Conservation (phyloP, 768 basidiomycete species). For the Lentinula sp. region DNA sequence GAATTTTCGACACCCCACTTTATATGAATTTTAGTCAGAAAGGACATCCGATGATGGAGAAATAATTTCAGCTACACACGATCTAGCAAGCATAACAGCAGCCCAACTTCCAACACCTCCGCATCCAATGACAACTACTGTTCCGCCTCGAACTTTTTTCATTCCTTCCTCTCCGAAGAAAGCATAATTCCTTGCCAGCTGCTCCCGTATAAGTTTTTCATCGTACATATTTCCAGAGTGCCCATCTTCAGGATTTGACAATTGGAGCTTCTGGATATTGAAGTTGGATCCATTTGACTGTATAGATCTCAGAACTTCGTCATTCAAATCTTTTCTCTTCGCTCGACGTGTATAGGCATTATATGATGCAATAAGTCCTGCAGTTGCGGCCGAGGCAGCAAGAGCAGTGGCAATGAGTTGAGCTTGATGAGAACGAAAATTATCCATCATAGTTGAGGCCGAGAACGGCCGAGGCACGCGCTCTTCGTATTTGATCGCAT, state of each 20-base stretch:
- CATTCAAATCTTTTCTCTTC: constrained; percentile 48
- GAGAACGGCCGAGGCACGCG: not conserved
- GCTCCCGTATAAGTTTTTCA: constrained; percentile 81
- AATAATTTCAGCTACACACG: constrained; percentile 45
- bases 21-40: not conserved
- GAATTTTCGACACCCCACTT: constrained; percentile 71
- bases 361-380: constrained; percentile 53
- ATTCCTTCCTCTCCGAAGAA: constrained; percentile 92
- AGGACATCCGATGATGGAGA: no score
- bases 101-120: constrained; percentile 98
- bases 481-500: not conserved
- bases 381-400: constrained; percentile 58
- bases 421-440: constrained; percentile 46
- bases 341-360: constrained; percentile 38
- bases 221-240: constrained; percentile 20
- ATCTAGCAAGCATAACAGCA: constrained; percentile 87
- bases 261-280: constrained; percentile 8
- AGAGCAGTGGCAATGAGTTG: constrained; percentile 66
- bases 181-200: constrained; percentile 89
- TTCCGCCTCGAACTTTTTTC: constrained; percentile 64
- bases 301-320: constrained; percentile 52
- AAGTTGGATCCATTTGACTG: constrained; percentile 20
- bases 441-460: not conserved
- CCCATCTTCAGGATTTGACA: not conserved
- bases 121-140: constrained; percentile 87